A percentile compares a stretch with the other conserved stretches of the same genome.
Evolutionary conservation across 1,284 basidiomycete genomes (phyloP).

Genomic region (Tilletia setariae): DNA sequence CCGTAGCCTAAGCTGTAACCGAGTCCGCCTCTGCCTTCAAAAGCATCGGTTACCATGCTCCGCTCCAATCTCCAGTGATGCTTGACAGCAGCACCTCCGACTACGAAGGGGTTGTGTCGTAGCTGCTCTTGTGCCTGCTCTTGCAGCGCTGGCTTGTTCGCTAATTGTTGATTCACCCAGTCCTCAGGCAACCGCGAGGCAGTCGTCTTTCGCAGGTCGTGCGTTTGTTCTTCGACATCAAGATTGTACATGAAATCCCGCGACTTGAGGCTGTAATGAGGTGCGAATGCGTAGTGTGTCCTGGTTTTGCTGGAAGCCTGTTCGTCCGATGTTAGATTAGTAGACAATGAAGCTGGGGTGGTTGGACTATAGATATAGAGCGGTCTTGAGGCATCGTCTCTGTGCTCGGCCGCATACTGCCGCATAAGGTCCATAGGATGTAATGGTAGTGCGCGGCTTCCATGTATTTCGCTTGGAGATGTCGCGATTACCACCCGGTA

Average conservation of each 20-base stretch:
- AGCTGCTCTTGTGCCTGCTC: background rate
- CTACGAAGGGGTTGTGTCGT: background rate
- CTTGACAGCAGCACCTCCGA: background rate
- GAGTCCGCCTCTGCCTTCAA: background rate
- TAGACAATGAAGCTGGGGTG: too few relatives aligned
- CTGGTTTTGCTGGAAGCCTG: background rate
- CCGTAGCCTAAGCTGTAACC: constrained; percentile 12
- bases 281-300: background rate
- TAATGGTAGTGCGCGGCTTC: too few relatives aligned
- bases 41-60: background rate
- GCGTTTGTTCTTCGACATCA: too few relatives aligned
- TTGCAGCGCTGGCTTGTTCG: too few relatives aligned
- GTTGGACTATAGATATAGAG: background rate
- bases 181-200: too few relatives aligned
- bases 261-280: too few relatives aligned
- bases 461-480: background rate
- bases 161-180: too few relatives aligned
- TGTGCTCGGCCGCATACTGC: background rate
- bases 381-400: background rate
- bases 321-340: too few relatives aligned
- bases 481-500: background rate
- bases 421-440: background rate
- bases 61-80: background rate
- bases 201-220: too few relatives aligned
- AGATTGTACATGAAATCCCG: too few relatives aligned